Conservation (phyloP, 2,329 filamentous ascomycete genomes). For the Chaetoscypha palmicola region DNA sequence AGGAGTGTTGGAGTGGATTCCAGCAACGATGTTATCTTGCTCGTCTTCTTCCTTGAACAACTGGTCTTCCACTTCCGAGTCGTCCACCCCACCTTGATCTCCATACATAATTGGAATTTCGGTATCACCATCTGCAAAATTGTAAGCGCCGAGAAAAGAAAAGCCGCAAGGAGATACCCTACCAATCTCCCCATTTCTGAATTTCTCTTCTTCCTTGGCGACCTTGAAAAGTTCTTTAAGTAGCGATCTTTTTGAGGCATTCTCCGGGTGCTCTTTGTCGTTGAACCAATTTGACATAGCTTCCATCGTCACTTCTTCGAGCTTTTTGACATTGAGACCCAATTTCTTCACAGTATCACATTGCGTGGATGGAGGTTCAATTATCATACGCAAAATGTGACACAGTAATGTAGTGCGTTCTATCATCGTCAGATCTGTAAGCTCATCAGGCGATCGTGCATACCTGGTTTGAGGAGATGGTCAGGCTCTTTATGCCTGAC, state of each 20-base stretch:
- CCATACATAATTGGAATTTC: slow-evolving; percentile 20
- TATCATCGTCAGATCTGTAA: slow-evolving; percentile 31
- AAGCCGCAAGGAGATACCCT: too few relatives aligned
- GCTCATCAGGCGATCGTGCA: neutral
- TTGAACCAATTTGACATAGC: slow-evolving; percentile 51
- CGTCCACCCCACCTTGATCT: slow-evolving; percentile 12
- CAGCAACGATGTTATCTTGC: neutral
- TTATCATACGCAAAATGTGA: slow-evolving; percentile 53
- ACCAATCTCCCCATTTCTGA: slow-evolving; percentile 51
- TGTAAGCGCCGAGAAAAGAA: too few relatives aligned
- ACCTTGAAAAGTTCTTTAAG: slow-evolving; percentile 57
- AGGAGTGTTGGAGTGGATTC: slow-evolving; percentile 16
- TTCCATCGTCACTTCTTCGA: slow-evolving; percentile 53
- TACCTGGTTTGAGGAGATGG: slow-evolving; percentile 62
- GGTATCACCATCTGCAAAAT: slow-evolving; percentile 15
- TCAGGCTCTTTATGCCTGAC: slow-evolving; percentile 68
- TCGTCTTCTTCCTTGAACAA: slow-evolving; percentile 22
- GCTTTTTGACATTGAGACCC: slow-evolving; percentile 39
- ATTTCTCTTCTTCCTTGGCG: slow-evolving; percentile 49
- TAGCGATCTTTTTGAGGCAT: slow-evolving; percentile 47
- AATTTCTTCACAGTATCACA: slow-evolving; percentile 44
- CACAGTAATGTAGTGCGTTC: slow-evolving; percentile 53
- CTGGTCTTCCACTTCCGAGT: slow-evolving; percentile 20
- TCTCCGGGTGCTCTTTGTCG: slow-evolving; percentile 47
- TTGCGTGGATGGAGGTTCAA: slow-evolving; percentile 31